phyloP scores from a whole-genome alignment of 176 grass and related monocot species.

The Bonia amplexicaulis region DNA sequence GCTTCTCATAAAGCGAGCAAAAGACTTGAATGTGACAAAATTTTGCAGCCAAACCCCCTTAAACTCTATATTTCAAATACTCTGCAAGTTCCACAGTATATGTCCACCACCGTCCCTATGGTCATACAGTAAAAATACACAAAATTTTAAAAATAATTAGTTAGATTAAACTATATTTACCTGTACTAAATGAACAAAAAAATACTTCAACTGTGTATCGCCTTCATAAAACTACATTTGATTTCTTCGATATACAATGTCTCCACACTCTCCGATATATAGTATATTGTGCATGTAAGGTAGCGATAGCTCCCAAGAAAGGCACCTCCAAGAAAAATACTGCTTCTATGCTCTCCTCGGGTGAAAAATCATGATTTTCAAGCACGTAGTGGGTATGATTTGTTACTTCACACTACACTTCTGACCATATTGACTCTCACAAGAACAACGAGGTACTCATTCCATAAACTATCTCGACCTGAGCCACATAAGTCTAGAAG shows the following conservation, averaged over 20 bases:
- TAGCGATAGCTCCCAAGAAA: background rate
- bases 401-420: background rate
- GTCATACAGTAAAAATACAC: background rate
- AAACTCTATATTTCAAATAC: background rate
- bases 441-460: background rate
- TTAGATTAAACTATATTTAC: background rate
- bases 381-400: background rate
- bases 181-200: background rate
- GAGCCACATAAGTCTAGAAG: too few relatives aligned
- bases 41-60: background rate
- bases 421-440: background rate
- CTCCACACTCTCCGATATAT: background rate
- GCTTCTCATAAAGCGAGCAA: background rate
- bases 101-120: background rate
- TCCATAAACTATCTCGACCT: too few relatives aligned
- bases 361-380: background rate
- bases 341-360: background rate
- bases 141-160: background rate
- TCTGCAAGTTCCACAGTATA: background rate
- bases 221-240: background rate
- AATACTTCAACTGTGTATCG: background rate
- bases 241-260: background rate
- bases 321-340: background rate
- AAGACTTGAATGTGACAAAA: background rate
- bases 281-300: background rate